A percentile compares a stretch with the other conserved stretches of the same genome.
These are phyloP conservation scores for Orbilia blumenaviensis DNA, from an alignment of 2,329 filamentous ascomycete species.

Conservation along the genomic window DNA sequence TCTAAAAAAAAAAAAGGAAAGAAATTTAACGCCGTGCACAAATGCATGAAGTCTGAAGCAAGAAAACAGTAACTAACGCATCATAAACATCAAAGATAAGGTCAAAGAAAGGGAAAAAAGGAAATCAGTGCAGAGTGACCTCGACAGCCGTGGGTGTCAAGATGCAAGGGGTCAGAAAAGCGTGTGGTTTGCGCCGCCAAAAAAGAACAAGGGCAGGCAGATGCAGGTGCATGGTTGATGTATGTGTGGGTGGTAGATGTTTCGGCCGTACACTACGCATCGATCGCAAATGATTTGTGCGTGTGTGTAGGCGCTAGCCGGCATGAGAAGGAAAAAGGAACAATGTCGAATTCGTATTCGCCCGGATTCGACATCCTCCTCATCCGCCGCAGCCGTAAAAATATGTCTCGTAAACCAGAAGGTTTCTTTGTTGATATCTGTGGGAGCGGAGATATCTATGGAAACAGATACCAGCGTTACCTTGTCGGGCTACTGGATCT, in stretches of 20 bases:
- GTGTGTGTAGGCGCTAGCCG: background rate
- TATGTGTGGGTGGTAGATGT: constrained; percentile 20
- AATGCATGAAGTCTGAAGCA: constrained; percentile 32
- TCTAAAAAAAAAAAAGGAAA: constrained; percentile 17
- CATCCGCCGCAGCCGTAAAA: background rate
- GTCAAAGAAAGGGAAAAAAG: background rate
- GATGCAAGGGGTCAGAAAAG: constrained; percentile 13
- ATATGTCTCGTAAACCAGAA: constrained; percentile 53
- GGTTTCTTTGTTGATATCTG: constrained; percentile 1
- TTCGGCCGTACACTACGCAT: constrained; percentile 16
- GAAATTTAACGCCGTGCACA: constrained; percentile 30
- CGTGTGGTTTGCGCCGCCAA: constrained; percentile 26
- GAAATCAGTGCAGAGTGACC: background rate
- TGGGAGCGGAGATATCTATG: background rate
- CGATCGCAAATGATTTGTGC: background rate
- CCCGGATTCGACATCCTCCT: constrained; percentile 14
- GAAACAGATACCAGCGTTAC: background rate
- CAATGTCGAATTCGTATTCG: constrained; percentile 18
- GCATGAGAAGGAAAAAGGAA: background rate
- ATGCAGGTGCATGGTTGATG: constrained; percentile 23
- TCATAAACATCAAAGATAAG: background rate
- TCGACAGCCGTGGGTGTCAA: constrained; percentile 37
- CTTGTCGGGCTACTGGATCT: background rate
- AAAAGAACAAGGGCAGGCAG: constrained; percentile 21
- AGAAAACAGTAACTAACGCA: constrained; percentile 15